Percentiles rank a stretch among this genome's conserved stretches.
phyloP scores from a whole-genome alignment of 2,329 filamentous ascomycete species.

The Colletotrichum sp. region DNA sequence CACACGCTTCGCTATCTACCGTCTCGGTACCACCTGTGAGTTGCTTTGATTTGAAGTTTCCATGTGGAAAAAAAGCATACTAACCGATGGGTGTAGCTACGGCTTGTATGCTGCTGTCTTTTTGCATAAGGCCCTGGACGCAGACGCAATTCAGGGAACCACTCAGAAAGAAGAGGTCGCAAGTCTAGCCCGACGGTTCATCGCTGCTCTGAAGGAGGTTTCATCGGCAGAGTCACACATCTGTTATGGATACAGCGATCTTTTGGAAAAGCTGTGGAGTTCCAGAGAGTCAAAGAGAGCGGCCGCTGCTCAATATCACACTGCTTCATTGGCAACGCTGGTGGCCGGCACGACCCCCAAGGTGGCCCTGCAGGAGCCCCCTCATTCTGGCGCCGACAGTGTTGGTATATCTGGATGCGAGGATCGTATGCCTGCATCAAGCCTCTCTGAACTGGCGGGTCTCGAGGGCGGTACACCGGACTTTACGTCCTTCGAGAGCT shows the following conservation, averaged over 20 bases:
- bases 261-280: neutral
- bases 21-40: neutral
- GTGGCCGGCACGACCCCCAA: neutral
- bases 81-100: accelerated
- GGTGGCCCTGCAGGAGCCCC: neutral
- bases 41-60: neutral
- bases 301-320: neutral
- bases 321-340: accelerated
- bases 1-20: neutral
- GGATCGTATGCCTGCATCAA: neutral
- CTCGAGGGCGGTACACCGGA: neutral
- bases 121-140: neutral
- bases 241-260: neutral
- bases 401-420: accelerated
- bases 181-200: neutral
- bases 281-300: neutral
- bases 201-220: neutral
- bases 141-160: neutral
- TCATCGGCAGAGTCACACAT: neutral
- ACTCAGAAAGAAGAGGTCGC: neutral
- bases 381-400: neutral
- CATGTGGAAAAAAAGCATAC: neutral
- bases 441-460: accelerated
- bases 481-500: neutral
- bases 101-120: neutral